Evolutionary conservation across 2,329 filamentous ascomycete species (phyloP), one percentile per base, ranked within the genome.

Genomic region (Leptographium flavum): DNA sequence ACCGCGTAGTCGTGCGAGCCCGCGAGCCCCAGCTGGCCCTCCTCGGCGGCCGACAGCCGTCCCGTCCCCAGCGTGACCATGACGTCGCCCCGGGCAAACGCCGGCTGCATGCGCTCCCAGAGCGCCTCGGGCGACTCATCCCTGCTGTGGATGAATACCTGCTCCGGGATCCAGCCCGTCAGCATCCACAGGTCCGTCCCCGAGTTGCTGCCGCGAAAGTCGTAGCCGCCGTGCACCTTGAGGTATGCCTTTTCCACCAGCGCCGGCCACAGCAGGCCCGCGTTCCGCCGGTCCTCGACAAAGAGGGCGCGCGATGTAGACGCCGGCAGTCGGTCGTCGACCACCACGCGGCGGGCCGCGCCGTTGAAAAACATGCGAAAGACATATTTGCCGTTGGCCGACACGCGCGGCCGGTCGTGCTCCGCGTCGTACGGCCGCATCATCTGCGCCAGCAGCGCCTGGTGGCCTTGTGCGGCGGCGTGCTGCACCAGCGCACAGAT

Each of bases 161-260:
- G 92, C 62, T 98, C 88, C 0, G 92, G 92, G 42, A 98, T 87
- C 92, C 92, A 98, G 27, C 92, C 90, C 0, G 84, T 94, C 45
- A 98, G 64, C 1, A 93, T 82, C 77, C 86, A 94, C 4, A 98
- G 65, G 61, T 98, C 92, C 3, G 90, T 96, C 11, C 87, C 88
- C 1, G 90, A 96, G 60, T 96, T 96, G 57, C 92, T 96, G 8
- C 92, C 92, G 0, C 92, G 90, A 53, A 98, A 98, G 57, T 98
- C 88, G 59, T 98, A 98, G 30, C 92, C 92, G 25, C 92, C 92
- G 46, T 90, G 77, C 11, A 96, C 78, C 65, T 96, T 98, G 2
- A 98, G 68, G 54, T 98, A 98, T 0, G 92, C 92, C 58, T 98
- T 98, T 59, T 98, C 92, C 15, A 96, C 67, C 5, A 98, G 69